Percentiles rank a stretch among this genome's conserved stretches.
Conservation (phyloP, 495 filamentous ascomycete species). For the Barbatosphaeria neglecta region DNA sequence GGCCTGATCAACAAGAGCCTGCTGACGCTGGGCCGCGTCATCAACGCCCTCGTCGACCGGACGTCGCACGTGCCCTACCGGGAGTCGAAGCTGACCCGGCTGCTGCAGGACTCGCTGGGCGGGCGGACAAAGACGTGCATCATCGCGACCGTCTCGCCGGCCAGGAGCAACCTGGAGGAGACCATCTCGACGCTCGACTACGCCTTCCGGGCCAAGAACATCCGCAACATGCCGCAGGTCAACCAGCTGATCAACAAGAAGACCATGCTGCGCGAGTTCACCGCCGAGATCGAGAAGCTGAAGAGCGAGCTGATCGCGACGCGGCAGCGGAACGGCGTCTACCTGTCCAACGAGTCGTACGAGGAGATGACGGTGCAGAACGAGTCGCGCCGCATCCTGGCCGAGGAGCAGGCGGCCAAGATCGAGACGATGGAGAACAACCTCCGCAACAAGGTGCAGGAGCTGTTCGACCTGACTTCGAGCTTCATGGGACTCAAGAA, state of each 20-base stretch:
- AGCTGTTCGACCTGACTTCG: conserved; percentile 72
- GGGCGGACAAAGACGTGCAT: conserved; percentile 97
- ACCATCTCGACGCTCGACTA: conserved; percentile 97
- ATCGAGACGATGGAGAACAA: conserved; percentile 88
- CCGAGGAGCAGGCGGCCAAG: conserved; percentile 82
- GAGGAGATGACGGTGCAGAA: conserved; percentile 82
- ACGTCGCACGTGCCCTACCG: conserved; percentile 88
- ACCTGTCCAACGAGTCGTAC: conserved; percentile 71
- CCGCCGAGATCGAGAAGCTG: conserved; percentile 84
- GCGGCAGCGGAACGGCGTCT: conserved; percentile 87
- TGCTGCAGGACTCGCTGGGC: conserved; percentile 92
- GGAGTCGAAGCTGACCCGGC: conserved; percentile 89
- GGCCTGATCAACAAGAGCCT: conserved; percentile 97
- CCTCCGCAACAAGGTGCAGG: conserved; percentile 80
- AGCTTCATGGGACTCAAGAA: conserved; percentile 78
- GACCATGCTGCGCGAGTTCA: conserved; percentile 79
- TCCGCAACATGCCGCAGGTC: conserved; percentile 92
- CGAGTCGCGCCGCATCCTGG: conserved; percentile 83
- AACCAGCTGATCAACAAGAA: conserved; percentile 88
- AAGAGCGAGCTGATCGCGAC: conserved; percentile 90
- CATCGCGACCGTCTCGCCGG: conserved; percentile 90
- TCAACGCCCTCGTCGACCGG: conserved; percentile 92
- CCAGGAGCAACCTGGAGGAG: conserved; percentile 89
- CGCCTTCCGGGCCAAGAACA: conserved; percentile 94
- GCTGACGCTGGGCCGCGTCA: conserved; percentile 87